Conservation (phyloP, 768 basidiomycete species). For the Kwoniella bestiolae region DNA sequence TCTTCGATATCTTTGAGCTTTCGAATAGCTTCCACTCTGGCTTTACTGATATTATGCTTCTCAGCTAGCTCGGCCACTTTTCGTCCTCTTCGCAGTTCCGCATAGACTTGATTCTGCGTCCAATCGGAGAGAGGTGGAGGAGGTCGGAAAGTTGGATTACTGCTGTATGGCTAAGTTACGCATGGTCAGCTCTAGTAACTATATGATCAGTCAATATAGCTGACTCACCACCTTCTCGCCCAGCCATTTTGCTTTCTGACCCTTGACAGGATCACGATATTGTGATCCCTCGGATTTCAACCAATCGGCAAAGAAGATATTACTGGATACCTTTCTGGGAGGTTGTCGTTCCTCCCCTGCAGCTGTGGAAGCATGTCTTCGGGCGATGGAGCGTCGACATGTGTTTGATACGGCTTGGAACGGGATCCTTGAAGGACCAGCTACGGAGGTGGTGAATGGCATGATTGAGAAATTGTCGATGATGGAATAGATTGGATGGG, state of each 20-base stretch:
- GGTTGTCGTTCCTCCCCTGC: constrained; percentile 10
- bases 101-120: constrained; percentile 46
- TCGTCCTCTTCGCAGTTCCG: constrained; percentile 25
- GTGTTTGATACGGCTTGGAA: constrained; percentile 11
- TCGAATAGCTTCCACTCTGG: constrained; percentile 50
- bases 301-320: constrained; percentile 34
- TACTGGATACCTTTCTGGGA: constrained; percentile 20
- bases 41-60: constrained; percentile 52
- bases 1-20: constrained; percentile 53
- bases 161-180: constrained; percentile 47
- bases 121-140: constrained; percentile 55
- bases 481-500: constrained; percentile 6
- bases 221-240: constrained; percentile 50
- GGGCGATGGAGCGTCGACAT: constrained; percentile 9
- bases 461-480: constrained; percentile 10
- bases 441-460: constrained; percentile 35
- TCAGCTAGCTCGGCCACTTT: constrained; percentile 43
- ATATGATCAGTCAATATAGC: no score
- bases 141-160: constrained; percentile 54
- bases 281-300: constrained; percentile 31
- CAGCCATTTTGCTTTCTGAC: constrained; percentile 51
- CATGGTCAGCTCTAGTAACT: no score
- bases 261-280: constrained; percentile 34
- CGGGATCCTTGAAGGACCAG: constrained; percentile 50
- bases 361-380: constrained; percentile 18